phyloP scores from a whole-genome alignment of 139 green algal species.

The Tetradesmus obliquus region DNA sequence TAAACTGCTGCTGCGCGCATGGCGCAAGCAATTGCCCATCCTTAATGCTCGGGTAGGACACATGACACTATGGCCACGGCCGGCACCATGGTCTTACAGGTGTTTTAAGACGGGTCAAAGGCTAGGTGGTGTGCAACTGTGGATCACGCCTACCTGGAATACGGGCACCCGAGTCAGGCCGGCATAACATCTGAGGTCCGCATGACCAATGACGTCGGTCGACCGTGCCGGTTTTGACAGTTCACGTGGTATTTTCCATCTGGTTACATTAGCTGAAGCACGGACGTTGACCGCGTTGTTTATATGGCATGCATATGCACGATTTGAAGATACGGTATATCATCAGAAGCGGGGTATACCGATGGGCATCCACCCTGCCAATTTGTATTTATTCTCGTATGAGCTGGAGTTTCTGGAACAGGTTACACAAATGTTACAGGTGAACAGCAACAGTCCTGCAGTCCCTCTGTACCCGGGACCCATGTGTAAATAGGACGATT shows the following conservation, averaged over 20 bases:
- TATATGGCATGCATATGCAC: not conserved
- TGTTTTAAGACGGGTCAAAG: not conserved
- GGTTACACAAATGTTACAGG: too few species aligned
- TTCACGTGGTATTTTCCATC: not conserved
- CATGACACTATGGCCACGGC: not conserved
- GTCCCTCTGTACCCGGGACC: too few species aligned
- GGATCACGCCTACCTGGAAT: not conserved
- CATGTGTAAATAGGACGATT: too few species aligned
- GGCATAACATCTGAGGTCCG: not conserved
- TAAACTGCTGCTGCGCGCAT: not conserved
- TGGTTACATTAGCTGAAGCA: not conserved
- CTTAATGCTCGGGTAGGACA: not conserved
- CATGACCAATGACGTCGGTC: not conserved
- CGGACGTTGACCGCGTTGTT: not conserved
- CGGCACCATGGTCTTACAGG: not conserved
- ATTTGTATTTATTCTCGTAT: not conserved
- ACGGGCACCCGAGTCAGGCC: not conserved
- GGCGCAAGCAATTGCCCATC: not conserved
- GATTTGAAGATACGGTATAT: not conserved
- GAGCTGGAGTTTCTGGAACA: too few species aligned
- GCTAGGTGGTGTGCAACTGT: not conserved
- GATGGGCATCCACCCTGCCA: not conserved
- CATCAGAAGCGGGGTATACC: not conserved
- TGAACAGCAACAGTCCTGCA: too few species aligned
- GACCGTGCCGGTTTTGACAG: not conserved